Base-by-base conservation (phyloP, 2,329 filamentous ascomycete genomes). In the Hymenoscyphus linearis region DNA sequence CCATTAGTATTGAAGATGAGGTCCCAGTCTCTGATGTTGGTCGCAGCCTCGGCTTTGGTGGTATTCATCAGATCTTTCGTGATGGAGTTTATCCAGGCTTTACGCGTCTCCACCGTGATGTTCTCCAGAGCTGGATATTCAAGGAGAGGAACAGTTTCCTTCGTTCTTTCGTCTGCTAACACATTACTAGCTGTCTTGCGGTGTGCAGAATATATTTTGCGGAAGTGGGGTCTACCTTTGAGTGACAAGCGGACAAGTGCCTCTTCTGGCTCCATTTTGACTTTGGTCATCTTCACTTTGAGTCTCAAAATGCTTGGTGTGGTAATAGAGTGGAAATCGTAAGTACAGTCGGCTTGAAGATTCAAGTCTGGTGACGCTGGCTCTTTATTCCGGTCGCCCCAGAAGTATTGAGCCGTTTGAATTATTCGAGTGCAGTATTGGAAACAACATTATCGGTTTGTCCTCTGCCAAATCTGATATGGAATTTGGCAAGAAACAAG, bases 11-110 rank as follows among this genome's bases (percentile, higher is more conserved):
- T 57, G 26, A 66, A 61, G 35, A 61, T 44, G 27, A 66, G 27
- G 53, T 65, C 62, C 60, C 57, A 66, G 35, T 66, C 63, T 16
- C 64, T 59, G 31, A 65, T 55, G 14, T 54, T 55, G 35, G 35
- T 34, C 44, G 25, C 31, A 34, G 25, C 26, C 12, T 16, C 31
- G 6, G 52, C 25, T 31, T 47, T 47, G 9, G 40, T 47, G 40
- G n/a, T 47, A 12, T 47, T 47, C 12, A 47, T n/a, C 7, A 57
- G 6, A 12, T 18, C 6, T 22, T 22, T 22, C 5, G 40, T 47
- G 18, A 47, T 47, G 7, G 40, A 10, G 18, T 47, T 47, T 7
- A 47, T 47, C 40, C 40, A 47, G 2, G 40, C 40, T 47, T 47
- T 47, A 47, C 40, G 40, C 4, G 22, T 47, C 6, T 47, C 40